Percentiles rank a stretch among this genome's conserved stretches.
These are phyloP conservation scores for Mucor ambiguus DNA, from an alignment of 371 early-diverging fungal genomes.

Conservation along the genomic window DNA sequence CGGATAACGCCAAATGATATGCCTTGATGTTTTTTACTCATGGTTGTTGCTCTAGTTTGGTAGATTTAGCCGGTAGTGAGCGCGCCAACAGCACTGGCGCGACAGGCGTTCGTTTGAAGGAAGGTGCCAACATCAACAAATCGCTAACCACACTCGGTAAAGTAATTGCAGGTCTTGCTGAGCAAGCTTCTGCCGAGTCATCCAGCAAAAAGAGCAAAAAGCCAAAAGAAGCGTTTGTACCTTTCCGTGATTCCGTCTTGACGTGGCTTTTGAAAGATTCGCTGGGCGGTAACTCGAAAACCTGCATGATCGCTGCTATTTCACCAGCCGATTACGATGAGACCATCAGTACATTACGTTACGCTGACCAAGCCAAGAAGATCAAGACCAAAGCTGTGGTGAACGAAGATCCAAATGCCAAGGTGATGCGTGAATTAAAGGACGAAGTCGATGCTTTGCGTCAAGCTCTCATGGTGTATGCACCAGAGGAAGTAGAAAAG, in stretches of 20 bases:
- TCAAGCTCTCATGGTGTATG: constrained; percentile 59
- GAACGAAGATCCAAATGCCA: constrained; percentile 84
- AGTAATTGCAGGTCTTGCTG: constrained; percentile 94
- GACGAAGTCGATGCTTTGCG: constrained; percentile 75
- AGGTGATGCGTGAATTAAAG: constrained; percentile 78
- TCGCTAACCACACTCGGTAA: constrained; percentile 94
- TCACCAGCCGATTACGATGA: constrained; percentile 80
- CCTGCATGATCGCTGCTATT: constrained; percentile 86
- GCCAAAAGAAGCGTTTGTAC: constrained; percentile 34
- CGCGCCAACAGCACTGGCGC: constrained; percentile 94
- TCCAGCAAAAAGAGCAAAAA: constrained; percentile 50
- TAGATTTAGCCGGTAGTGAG: constrained; percentile 95
- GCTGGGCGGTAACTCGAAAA: constrained; percentile 88
- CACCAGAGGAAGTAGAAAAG: constrained; percentile 39
- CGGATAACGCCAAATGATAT: not conserved
- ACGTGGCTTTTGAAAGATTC: constrained; percentile 93
- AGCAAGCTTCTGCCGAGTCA: constrained; percentile 47
- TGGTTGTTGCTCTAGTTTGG: constrained; percentile 51
- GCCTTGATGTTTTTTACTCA: not conserved
- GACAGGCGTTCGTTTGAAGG: constrained; percentile 92
- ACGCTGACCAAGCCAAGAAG: constrained; percentile 88
- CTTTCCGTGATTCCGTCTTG: constrained; percentile 40
- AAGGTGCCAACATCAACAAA: constrained; percentile 98
- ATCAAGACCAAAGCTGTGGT: constrained; percentile 88
- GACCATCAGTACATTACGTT: constrained; percentile 90